Conservation (phyloP, 805 yeast genomes). For the Schwanniomyces vanrijiae region DNA sequence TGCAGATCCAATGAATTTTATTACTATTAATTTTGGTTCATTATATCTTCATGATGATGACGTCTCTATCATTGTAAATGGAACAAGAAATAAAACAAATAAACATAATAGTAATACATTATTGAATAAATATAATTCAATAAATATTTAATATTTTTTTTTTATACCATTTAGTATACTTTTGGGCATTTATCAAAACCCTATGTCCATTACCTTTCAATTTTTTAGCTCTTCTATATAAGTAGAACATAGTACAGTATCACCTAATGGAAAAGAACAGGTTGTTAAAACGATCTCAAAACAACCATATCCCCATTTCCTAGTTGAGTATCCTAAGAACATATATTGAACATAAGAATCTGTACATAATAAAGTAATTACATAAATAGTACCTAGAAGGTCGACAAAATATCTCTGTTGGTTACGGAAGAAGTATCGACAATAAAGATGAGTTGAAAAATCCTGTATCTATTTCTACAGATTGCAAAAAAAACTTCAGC, state of each 20-base stretch:
- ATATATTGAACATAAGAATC: background rate
- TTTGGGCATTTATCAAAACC: background rate
- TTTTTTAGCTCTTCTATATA: background rate
- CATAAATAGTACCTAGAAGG: background rate
- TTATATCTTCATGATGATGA: background rate
- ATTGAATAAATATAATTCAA: background rate
- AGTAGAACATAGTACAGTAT: background rate
- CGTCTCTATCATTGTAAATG: background rate
- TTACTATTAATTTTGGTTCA: constrained; percentile 13
- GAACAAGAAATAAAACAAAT: background rate
- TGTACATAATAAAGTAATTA: background rate
- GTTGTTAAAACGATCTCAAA: background rate
- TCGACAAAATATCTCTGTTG: background rate
- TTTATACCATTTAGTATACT: background rate
- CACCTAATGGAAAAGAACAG: background rate
- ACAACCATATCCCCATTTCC: background rate
- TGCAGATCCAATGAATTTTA: constrained; percentile 24
- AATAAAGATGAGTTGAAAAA: background rate
- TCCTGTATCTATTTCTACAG: background rate
- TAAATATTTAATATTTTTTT: background rate
- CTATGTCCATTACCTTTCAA: background rate
- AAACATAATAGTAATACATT: background rate
- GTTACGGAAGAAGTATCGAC: background rate
- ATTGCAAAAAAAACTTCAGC: background rate
- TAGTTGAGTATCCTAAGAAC: background rate